phyloP scores from a whole-genome alignment of 2,329 filamentous ascomycete genomes.

The Bipolaris cookei region DNA sequence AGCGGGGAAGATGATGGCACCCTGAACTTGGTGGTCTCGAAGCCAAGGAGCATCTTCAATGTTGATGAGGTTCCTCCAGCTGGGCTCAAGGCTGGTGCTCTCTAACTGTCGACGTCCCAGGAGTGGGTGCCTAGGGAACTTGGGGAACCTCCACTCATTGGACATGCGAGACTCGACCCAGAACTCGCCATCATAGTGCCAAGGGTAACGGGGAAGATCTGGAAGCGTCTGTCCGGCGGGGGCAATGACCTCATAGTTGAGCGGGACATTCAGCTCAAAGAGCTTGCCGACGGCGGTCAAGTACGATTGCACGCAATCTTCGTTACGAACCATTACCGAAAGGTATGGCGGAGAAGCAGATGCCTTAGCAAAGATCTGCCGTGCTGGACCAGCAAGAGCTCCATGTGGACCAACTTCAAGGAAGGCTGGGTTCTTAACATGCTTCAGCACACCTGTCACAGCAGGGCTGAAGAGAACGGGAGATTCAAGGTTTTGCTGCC shows the following conservation, averaged over 20 bases:
- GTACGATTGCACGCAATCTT: not conserved
- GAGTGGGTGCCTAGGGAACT: constrained; percentile 16
- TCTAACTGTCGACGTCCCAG: constrained; percentile 13
- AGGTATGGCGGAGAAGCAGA: not conserved
- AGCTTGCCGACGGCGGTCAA: constrained; percentile 19
- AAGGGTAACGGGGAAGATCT: constrained; percentile 23
- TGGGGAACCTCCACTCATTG: constrained; percentile 4
- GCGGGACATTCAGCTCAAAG: not conserved
- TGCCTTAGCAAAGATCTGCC: constrained; percentile 10
- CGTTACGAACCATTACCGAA: not conserved
- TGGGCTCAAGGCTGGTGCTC: constrained; percentile 2
- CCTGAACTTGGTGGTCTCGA: constrained; percentile 46
- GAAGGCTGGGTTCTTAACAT: not conserved
- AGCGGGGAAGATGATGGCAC: constrained; percentile 29
- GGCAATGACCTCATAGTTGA: constrained; percentile 10
- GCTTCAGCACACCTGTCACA: constrained; percentile 1
- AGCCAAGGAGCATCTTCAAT: constrained; percentile 54
- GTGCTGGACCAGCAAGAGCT: constrained; percentile 17
- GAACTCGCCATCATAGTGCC: constrained; percentile 12
- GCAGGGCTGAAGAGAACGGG: constrained; percentile 19
- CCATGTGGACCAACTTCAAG: constrained; percentile 26
- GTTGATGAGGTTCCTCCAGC: constrained; percentile 30
- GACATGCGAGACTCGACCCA: constrained; percentile 30
- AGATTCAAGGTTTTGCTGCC: constrained; percentile 20
- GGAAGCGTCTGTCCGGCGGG: not conserved